These are phyloP conservation scores for Yamadazyma blattariae DNA, from an alignment of 1,139 yeast species.

Conservation along the genomic window DNA sequence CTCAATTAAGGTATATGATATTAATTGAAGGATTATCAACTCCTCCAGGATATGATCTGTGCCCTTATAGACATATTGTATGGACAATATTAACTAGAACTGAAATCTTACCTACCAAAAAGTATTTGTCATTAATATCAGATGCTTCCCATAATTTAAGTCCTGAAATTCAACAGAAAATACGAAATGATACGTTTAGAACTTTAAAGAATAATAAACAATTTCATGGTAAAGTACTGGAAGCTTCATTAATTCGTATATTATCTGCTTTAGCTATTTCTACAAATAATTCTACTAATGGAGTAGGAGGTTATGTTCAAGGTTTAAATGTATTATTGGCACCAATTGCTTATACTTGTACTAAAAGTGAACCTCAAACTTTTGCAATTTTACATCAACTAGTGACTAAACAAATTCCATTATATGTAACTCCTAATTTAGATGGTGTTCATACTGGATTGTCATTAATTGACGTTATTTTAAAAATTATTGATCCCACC, in stretches of 20 bases:
- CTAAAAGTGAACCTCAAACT: conserved; percentile 83
- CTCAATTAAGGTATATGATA: conserved; percentile 76
- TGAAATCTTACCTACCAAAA: conserved; percentile 52
- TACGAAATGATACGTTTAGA: conserved; percentile 82
- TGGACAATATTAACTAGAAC: conserved; percentile 79
- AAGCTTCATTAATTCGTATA: conserved; percentile 64
- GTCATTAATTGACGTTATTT: conserved; percentile 63
- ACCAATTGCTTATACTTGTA: conserved; percentile 72
- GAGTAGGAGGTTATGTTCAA: conserved; percentile 65
- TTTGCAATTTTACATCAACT: conserved; percentile 65
- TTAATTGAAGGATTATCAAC: conserved; percentile 72
- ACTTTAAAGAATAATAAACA: conserved; percentile 74
- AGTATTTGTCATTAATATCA: conserved; percentile 54
- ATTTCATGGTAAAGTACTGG: conserved; percentile 67
- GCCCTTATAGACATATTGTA: conserved; percentile 72
- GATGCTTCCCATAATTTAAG: conserved; percentile 51
- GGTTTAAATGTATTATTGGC: conserved; percentile 90
- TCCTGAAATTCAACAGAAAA: conserved; percentile 57
- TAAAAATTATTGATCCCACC: conserved; percentile 71
- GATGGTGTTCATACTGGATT: conserved; percentile 84
- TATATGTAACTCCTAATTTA: conserved; percentile 73
- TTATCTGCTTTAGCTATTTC: conserved; percentile 71
- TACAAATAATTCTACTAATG: conserved; percentile 25
- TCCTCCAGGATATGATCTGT: conserved; percentile 46
- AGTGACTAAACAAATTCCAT: conserved; percentile 63